Evolutionary conservation across 2,329 filamentous ascomycete species (phyloP).

Genomic region (Ceratocystis papillata): DNA sequence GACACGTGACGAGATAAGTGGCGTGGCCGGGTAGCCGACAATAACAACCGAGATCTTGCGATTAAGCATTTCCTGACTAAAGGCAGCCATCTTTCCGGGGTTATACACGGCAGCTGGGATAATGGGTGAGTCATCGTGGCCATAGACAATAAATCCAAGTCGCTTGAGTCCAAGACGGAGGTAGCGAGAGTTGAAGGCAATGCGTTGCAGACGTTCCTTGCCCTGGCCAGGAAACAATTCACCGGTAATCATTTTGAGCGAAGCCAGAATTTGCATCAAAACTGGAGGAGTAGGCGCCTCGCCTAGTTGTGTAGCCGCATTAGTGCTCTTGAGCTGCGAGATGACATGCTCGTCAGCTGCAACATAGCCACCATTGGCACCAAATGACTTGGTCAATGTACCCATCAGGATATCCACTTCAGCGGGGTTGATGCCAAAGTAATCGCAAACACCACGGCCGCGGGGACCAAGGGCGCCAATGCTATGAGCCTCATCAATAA

Average conservation of each 20-base stretch:
- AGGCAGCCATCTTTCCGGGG: constrained; percentile 97
- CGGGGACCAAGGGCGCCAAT: constrained; percentile 81
- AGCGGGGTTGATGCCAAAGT: constrained; percentile 78
- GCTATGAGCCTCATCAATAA: constrained; percentile 93
- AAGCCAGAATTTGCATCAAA: constrained; percentile 78
- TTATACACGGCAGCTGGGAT: constrained; percentile 92
- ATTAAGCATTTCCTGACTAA: constrained; percentile 96
- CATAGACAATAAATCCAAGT: constrained; percentile 91
- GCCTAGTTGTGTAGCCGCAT: constrained; percentile 75
- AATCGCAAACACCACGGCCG: constrained; percentile 91
- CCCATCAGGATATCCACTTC: constrained; percentile 97
- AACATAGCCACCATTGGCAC: constrained; percentile 93
- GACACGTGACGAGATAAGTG: constrained; percentile 84
- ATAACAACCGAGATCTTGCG: constrained; percentile 97
- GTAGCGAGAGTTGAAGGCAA: constrained; percentile 97
- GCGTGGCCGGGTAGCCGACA: constrained; percentile 92
- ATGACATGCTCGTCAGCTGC: constrained; percentile 83
- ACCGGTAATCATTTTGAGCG: constrained; percentile 78
- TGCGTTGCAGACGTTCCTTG: constrained; percentile 85
- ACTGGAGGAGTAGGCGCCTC: constrained; percentile 82
- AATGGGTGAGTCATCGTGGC: constrained; percentile 95
- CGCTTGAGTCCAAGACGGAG: constrained; percentile 95
- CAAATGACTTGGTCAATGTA: constrained; percentile 95
- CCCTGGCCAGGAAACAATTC: constrained; percentile 83
- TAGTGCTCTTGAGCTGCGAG: constrained; percentile 77